Evolutionary conservation across 164 flowering plant species (phyloP).

Genomic region (Amborella trichopoda): DNA sequence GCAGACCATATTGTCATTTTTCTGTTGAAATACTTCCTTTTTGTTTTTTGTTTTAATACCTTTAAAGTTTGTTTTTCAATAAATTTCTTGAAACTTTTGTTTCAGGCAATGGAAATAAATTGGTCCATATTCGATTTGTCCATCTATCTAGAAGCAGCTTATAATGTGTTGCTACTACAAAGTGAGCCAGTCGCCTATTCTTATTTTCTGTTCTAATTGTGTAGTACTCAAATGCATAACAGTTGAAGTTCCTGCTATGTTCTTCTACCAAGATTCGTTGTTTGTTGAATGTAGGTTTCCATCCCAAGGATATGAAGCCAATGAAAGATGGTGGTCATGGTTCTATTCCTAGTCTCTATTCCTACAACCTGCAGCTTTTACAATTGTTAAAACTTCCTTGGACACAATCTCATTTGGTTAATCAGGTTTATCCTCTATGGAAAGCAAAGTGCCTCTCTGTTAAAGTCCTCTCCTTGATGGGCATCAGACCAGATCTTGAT

Average conservation of each 20-base stretch:
- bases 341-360: too few species aligned
- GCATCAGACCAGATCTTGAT: slow-evolving; percentile 31
- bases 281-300: slow-evolving; percentile 28
- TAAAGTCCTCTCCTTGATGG: slow-evolving; percentile 37
- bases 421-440: slow-evolving; percentile 31
- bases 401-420: slow-evolving; percentile 28
- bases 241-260: too few species aligned
- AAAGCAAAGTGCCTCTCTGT: slow-evolving; percentile 54
- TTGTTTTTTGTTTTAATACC: slow-evolving; percentile 2
- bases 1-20: not conserved
- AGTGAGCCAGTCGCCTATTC: slow-evolving; percentile 37
- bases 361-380: too few species aligned
- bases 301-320: slow-evolving; percentile 19
- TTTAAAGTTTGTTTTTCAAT: slow-evolving; percentile 19
- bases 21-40: not conserved
- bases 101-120: slow-evolving; percentile 46
- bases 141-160: slow-evolving; percentile 69
- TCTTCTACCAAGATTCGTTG: too few species aligned
- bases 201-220: too few species aligned
- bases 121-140: slow-evolving; percentile 40
- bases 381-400: too few species aligned
- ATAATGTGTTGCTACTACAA: slow-evolving; percentile 42
- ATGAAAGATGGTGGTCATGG: slow-evolving; percentile 18
- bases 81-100: slow-evolving; percentile 6
- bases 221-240: too few species aligned